Evolutionary conservation across 2,329 filamentous ascomycete species (phyloP), one percentile per base, ranked within the genome.

Genomic region (Calycina herbarum): DNA sequence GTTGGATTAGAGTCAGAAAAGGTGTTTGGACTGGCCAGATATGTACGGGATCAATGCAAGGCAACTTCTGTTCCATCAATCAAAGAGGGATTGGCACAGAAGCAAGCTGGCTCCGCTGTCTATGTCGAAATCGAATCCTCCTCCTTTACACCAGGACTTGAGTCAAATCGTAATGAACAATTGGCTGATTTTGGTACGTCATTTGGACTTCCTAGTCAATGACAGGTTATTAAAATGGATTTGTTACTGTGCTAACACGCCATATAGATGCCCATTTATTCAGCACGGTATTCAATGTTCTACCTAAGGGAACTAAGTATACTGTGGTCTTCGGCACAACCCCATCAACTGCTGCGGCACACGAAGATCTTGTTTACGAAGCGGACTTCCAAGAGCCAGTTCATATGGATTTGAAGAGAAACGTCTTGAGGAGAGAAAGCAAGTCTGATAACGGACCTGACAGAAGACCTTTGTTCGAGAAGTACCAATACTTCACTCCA

Each of bases 401-500:
- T 60, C 90, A 91, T 73, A 86, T 88, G 76, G 91, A 94, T 68
- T 79, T 95, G 69, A 95, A 92, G 85, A 86, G 93, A 72, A 57
- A 76, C 31, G 70, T 77, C 20, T 45, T 66, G 24, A 54, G 73
- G 20, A 71, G 67, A n/a, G 78, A 78, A 20, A 54, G 20, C 48
- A 54, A 54, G 48, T 54, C 48, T 13, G 74, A 76, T 17, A 82
- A 85, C 66, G 73, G 69, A 62, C 82, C 79, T 27, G 76, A 83
- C 65, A 82, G 78, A 42, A 77, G 83, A 35, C 82, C 86, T 3
- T 79, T 96, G 56, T 98, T 99, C 73, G 91, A 96, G 79, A 93
- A 91, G 78, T 99, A 99, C 78, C 91, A 97, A 77, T 98, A 94
- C 81, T 90, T 99, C 72, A 94, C 90, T 11, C 92, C 93, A 74